Evolutionary conservation across 352 stramenopile species (phyloP).

Genomic region (Globisporangium abappressorium): DNA sequence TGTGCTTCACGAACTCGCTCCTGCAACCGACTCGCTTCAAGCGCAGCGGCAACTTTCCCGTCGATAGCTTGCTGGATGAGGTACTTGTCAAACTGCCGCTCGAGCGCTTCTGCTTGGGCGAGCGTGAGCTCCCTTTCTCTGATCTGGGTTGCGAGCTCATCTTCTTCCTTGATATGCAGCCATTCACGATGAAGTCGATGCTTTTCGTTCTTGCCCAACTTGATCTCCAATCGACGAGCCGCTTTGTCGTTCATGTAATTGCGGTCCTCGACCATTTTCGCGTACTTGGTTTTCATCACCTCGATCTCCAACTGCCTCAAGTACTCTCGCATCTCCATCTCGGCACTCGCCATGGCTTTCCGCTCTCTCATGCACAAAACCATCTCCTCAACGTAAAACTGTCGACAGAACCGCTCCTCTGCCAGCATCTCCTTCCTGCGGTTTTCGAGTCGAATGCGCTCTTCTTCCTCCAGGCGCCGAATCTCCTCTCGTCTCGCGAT

Average conservation of each 20-base stretch:
- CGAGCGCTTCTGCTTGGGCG: slow-evolving; percentile 38
- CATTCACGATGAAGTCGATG: slow-evolving; percentile 72
- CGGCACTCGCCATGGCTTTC: slow-evolving; percentile 58
- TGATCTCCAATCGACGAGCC: slow-evolving; percentile 71
- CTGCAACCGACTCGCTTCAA: slow-evolving; percentile 38
- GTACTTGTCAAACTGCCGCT: slow-evolving; percentile 61
- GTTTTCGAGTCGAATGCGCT: slow-evolving; percentile 36
- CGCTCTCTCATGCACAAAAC: slow-evolving; percentile 54
- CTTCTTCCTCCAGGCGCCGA: slow-evolving; percentile 41
- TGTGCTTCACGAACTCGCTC: slow-evolving; percentile 51
- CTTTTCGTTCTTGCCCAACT: slow-evolving; percentile 75
- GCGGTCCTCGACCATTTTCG: slow-evolving; percentile 59
- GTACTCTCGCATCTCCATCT: slow-evolving; percentile 73
- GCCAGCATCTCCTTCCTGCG: slow-evolving; percentile 62
- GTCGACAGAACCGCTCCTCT: slow-evolving; percentile 54
- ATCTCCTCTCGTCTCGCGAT: slow-evolving; percentile 54
- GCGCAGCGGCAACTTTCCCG: slow-evolving; percentile 41
- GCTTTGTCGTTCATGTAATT: slow-evolving; percentile 63
- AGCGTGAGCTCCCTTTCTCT: slow-evolving; percentile 46
- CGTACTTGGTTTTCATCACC: slow-evolving; percentile 73
- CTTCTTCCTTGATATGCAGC: slow-evolving; percentile 59
- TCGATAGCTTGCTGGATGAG: slow-evolving; percentile 55
- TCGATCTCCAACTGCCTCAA: slow-evolving; percentile 60
- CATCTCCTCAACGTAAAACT: slow-evolving; percentile 71
- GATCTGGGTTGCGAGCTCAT: slow-evolving; percentile 56